Conservation (phyloP, 164 flowering plant species). For the Annona squamosa region DNA sequence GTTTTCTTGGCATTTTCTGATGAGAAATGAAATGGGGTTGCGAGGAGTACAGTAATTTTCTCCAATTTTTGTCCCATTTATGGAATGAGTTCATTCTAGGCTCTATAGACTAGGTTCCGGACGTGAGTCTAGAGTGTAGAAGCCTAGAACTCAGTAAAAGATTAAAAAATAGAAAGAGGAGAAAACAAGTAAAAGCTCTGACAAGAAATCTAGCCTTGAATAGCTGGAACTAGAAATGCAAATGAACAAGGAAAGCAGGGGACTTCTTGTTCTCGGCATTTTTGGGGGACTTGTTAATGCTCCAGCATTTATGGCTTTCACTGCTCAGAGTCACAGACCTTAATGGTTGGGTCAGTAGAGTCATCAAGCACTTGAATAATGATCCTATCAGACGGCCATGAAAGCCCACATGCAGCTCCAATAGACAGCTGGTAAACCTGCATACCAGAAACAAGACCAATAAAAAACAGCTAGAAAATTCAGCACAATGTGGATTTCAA, state of each 20-base stretch:
- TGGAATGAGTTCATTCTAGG: background rate
- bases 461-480: background rate
- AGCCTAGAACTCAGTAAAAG: too few relatives aligned
- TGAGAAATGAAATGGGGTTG: background rate
- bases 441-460: background rate
- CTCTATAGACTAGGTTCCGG: too few relatives aligned
- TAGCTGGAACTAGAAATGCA: background rate
- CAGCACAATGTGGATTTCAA: background rate
- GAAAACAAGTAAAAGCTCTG: background rate
- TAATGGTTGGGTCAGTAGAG: conserved; percentile 67
- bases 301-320: background rate
- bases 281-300: too few relatives aligned
- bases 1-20: background rate
- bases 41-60: too few relatives aligned
- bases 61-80: background rate
- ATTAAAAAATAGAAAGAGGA: background rate
- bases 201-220: background rate
- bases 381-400: conserved; percentile 82
- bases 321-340: conserved; percentile 29
- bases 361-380: conserved; percentile 86
- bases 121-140: too few relatives aligned
- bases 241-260: background rate
- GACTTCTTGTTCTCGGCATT: background rate
- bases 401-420: conserved; percentile 88
- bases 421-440: conserved; percentile 86